Base-by-base conservation (phyloP, 1,139 yeast species). In the Taiozyma sp. region DNA sequence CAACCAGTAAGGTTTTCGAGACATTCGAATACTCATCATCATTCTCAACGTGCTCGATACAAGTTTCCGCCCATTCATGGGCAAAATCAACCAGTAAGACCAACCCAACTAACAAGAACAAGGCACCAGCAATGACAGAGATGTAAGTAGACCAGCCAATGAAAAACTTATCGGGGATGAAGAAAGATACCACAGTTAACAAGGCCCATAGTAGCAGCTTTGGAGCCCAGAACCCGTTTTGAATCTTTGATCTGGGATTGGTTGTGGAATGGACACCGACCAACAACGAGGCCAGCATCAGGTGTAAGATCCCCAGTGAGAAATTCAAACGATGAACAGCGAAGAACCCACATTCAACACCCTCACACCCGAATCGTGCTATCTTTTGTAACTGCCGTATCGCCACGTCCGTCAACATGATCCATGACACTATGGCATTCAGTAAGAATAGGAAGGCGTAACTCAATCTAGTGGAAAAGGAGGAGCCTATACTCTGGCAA, bases 1-100 rank as follows among this genome's bases (percentile, higher is more conserved):
- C 90, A 38, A 93, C 80, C 46, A 95, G 74, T 24, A 92, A 70
- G 45, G 81, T 76, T 62, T 89, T 83, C 99, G 99, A 93, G 59
- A 88, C 79, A 3, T 65, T 53, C 3, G 74, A 62, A 49, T 83
- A 80, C 48, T 92, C 86, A 56, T 92, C 96, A 59, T 87, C 95
- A 58, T 80, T 76, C 67, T 93, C 98, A 47, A 93, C 90, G 63
- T 90, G 89, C 59, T 87, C 93, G 51, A 93, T 78, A 66, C 99
- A 95, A 12, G 87, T 89, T 64, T 95, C 99, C 0, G 99, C 98
- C 97, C 98, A 95, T 54, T 95, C 95, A 69, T 95, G 99, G 13
- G 99, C 98, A 75, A 91, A 93, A 69, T 95, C 99, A 32, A 95
- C 98, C 50, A 95, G 72, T 48, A 95, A 75, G 12, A 95, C 88